Base-by-base conservation (phyloP, 352 stramenopile species). In the Phytopythium litorale region DNA sequence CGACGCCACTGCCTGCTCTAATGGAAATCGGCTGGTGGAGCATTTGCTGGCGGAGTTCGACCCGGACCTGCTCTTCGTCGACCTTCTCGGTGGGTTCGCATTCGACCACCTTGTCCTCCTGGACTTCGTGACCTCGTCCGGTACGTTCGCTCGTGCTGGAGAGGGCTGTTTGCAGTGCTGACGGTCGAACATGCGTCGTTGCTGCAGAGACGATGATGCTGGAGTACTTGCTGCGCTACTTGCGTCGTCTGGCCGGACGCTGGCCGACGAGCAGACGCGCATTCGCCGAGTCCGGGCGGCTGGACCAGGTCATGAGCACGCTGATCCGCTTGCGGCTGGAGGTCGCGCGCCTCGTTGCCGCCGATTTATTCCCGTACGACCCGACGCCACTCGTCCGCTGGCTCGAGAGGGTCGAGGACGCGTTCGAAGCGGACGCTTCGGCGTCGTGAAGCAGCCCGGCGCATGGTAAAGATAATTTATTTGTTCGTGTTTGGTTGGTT, bases 41-140 rank as follows among this genome's bases (percentile, higher is more conserved):
- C 53, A 69, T n/a, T 8, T 79, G 37, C 18, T 19, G 25, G 40
- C 64, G 15, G 68, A 89, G 50, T 68, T 82, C 21, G 53, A 89
- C 18, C 75, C 79, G 0, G 66, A 89, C 56, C 49, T 84, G 43
- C 60, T 92, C n/a, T 92, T 92, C 67, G 64, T 71, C 4, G 70
- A 84, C 51, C 52, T 89, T 5, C 50, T 92, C 15, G 48, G 60
- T 7, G 74, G 60, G 0, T 67, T 92, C 37, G 69, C 73, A 37
- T 61, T 73, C 46, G 83, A 92, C 21, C 81, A 92, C 54, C 66
- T 88, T 30, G 75, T 92, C 12, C 38, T 92, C 11, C 60, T 92
- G n/a, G 83, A 92, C 42, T 67, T 89, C 48, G 65, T 92, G 38
- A 81, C 75, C 3, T 90, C 83, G 33, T 86, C 82, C n/a, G 83